A percentile compares a stretch with the other conserved stretches of the same genome.
Evolutionary conservation across 2,329 filamentous ascomycete genomes (phyloP).

Genomic region (Aspergillus tanneri): DNA sequence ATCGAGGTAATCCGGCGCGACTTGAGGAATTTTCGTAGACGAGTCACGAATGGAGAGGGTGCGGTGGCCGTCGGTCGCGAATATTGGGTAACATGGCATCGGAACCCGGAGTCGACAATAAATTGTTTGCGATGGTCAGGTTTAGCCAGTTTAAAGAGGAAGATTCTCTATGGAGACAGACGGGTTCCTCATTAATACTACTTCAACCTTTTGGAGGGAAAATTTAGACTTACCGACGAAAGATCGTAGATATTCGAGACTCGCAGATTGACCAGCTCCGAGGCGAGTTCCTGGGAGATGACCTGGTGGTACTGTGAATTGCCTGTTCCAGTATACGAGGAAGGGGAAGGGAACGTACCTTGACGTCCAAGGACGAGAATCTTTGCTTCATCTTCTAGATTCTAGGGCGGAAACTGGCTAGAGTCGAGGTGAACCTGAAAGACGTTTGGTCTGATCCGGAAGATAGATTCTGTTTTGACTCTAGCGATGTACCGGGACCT

Average conservation of each 20-base stretch:
- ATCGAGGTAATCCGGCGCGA: constrained; percentile 80
- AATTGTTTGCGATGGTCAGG: constrained; percentile 86
- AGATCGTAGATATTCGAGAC: constrained; percentile 95
- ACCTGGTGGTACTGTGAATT: constrained; percentile 58
- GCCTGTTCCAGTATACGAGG: not conserved
- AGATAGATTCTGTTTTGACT: constrained; percentile 13
- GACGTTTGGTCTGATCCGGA: not conserved
- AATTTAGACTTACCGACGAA: constrained; percentile 60
- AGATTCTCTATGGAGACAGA: constrained; percentile 70
- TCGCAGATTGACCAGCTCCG: constrained; percentile 71
- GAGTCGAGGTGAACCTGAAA: not conserved
- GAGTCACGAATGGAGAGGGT: constrained; percentile 80
- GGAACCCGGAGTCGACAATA: constrained; percentile 91
- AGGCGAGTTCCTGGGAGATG: constrained; percentile 88
- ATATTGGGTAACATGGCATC: constrained; percentile 90
- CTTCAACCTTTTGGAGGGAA: not conserved
- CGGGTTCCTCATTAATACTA: too few relatives aligned
- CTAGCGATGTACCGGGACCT: constrained; percentile 12
- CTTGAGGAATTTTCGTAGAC: constrained; percentile 83
- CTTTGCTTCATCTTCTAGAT: constrained; percentile 55
- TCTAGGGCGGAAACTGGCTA: not conserved
- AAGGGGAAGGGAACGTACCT: constrained; percentile 40
- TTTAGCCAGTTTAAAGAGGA: constrained; percentile 92
- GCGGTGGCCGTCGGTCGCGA: constrained; percentile 79
- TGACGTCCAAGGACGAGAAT: constrained; percentile 59